Evolutionary conservation across 495 filamentous ascomycete genomes (phyloP).

Genomic region (Trichocladium antarcticum): DNA sequence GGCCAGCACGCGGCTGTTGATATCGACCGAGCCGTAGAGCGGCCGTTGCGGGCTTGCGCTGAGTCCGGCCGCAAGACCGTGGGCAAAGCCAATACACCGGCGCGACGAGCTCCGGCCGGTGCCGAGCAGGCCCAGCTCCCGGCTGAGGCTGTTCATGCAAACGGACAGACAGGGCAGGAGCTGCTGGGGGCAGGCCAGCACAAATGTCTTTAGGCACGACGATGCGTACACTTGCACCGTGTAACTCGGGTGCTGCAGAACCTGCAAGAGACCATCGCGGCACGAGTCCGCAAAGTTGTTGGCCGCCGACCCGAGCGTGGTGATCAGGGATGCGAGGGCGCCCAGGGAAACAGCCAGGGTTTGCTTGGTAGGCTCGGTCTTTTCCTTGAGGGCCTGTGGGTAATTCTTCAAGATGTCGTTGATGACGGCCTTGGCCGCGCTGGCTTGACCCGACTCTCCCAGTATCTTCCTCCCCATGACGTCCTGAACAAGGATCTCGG

Average conservation of each 20-base stretch:
- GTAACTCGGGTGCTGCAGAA: slow-evolving; percentile 89
- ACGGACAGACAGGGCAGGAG: slow-evolving; percentile 84
- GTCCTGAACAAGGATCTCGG: slow-evolving; percentile 73
- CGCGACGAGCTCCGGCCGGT: slow-evolving; percentile 68
- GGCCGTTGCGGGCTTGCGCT: slow-evolving; percentile 82
- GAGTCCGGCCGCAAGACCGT: slow-evolving; percentile 83
- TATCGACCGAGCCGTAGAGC: slow-evolving; percentile 87
- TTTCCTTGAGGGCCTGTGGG: slow-evolving; percentile 83
- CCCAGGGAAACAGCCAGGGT: slow-evolving; percentile 68
- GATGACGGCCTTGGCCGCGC: slow-evolving; percentile 68
- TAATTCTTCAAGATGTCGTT: slow-evolving; percentile 91
- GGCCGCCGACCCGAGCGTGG: slow-evolving; percentile 69
- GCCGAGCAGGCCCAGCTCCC: slow-evolving; percentile 70
- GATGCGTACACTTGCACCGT: slow-evolving; percentile 86
- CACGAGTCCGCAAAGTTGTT: slow-evolving; percentile 65
- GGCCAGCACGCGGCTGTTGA: slow-evolving; percentile 81
- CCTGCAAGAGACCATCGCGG: slow-evolving; percentile 79
- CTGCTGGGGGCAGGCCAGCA: slow-evolving; percentile 82
- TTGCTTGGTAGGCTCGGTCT: slow-evolving; percentile 81
- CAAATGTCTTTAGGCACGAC: slow-evolving; percentile 72
- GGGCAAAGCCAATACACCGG: slow-evolving; percentile 82
- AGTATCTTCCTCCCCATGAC: slow-evolving; percentile 73
- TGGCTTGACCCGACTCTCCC: slow-evolving; percentile 75
- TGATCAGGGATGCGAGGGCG: slow-evolving; percentile 67
- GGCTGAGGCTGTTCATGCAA: slow-evolving; percentile 87